Evolutionary conservation across 768 basidiomycete genomes (phyloP).

Genomic region (Kwoniella bestiolae): DNA sequence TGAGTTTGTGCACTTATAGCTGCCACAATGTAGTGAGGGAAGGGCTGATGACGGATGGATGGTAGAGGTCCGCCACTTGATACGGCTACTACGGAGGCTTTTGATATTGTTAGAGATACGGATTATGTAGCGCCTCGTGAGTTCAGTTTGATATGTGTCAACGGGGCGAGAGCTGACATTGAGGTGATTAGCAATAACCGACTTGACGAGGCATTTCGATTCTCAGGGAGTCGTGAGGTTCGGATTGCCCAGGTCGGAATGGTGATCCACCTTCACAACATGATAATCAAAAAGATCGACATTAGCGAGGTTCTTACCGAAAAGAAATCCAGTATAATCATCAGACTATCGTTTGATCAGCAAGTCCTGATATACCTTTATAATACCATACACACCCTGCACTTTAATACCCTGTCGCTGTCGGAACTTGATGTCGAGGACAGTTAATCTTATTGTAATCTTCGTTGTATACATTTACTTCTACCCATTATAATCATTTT

Average conservation of each 20-base stretch:
- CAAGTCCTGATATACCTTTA: neutral
- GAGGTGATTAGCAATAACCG: constrained; percentile 56
- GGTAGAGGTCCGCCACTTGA: constrained; percentile 69
- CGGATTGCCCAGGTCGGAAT: constrained; percentile 47
- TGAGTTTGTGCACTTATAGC: constrained; percentile 60
- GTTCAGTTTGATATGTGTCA: constrained; percentile 54
- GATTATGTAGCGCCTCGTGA: constrained; percentile 80
- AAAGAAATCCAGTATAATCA: neutral
- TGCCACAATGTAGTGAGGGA: no score
- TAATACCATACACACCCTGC: neutral
- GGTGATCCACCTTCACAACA: constrained; percentile 22
- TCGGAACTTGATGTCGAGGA: neutral
- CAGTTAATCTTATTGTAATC: neutral
- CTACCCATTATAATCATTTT: neutral
- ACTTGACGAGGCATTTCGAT: constrained; percentile 66
- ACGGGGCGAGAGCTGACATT: constrained; percentile 11
- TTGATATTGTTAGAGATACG: constrained; percentile 75
- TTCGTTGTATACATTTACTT: neutral
- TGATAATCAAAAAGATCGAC: neutral
- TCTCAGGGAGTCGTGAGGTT: constrained; percentile 62
- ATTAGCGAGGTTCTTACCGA: no score
- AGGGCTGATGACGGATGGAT: no score
- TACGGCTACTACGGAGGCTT: constrained; percentile 71
- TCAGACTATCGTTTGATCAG: neutral
- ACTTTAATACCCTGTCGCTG: neutral